These are phyloP conservation scores for Diversispora eburnea DNA, from an alignment of 192 early-diverging fungal species.

Conservation along the genomic window DNA sequence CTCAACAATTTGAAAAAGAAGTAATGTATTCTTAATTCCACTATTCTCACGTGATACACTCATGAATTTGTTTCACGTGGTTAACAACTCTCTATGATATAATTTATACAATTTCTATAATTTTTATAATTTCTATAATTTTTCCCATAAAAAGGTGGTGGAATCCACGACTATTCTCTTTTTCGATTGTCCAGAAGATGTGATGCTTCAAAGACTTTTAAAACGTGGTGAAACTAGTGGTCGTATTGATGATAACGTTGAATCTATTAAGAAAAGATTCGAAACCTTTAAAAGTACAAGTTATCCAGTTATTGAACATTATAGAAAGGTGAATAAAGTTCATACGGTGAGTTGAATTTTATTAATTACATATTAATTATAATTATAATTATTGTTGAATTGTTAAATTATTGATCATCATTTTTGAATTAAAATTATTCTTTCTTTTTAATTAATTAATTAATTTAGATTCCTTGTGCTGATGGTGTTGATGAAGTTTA, in stretches of 20 bases:
- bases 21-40: slow-evolving; percentile 44
- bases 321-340: slow-evolving; percentile 73
- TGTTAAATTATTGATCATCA: not conserved
- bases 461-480: slow-evolving; percentile 4
- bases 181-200: slow-evolving; percentile 94
- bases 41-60: no score
- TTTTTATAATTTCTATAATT: no score
- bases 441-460: no score
- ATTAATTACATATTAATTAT: no score
- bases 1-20: slow-evolving; percentile 84
- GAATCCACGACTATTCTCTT: slow-evolving; percentile 75
- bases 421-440: not conserved
- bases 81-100: no score
- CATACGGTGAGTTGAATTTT: slow-evolving; percentile 39
- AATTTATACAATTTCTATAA: not conserved
- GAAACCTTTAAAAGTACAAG: slow-evolving; percentile 76
- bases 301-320: slow-evolving; percentile 89
- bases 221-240: slow-evolving; percentile 95
- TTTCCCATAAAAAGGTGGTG: slow-evolving; percentile 65
- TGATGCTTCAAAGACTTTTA: slow-evolving; percentile 84
- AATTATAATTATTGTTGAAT: no score
- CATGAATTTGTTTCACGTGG: no score
- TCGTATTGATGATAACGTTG: slow-evolving; percentile 90
- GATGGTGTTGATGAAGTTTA: not conserved
- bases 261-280: slow-evolving; percentile 96